Conservation (phyloP, 192 early-diverging fungal species). For the Coemansia sp. region DNA sequence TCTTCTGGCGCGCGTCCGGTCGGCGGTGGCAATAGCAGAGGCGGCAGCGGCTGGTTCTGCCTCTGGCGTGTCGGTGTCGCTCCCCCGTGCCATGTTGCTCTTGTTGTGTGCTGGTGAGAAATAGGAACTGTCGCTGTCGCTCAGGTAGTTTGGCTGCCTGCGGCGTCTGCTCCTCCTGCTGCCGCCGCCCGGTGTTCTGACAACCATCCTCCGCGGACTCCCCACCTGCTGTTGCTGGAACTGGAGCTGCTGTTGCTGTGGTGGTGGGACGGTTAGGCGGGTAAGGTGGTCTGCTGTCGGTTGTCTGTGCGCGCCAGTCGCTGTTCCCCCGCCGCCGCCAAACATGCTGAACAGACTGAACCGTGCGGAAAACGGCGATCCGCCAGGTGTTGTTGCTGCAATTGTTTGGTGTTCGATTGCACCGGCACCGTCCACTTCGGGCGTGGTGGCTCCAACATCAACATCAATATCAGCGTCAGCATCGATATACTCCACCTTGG, state of each 20-base stretch:
- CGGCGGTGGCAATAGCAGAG: not conserved
- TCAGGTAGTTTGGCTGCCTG: conserved; percentile 31
- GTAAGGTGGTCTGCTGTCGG: not conserved
- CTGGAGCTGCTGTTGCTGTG: conserved; percentile 1
- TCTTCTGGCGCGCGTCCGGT: conserved; percentile 7
- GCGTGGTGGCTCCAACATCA: too few relatives aligned
- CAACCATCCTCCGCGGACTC: conserved; percentile 30
- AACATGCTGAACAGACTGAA: conserved; percentile 7
- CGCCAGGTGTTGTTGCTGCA: not conserved
- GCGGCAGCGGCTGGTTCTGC: too few relatives aligned
- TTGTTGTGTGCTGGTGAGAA: conserved; percentile 26
- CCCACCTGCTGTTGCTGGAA: conserved; percentile 11
- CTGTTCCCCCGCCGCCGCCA: not conserved
- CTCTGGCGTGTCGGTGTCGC: not conserved
- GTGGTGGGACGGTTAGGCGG: not conserved
- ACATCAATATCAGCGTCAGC: too few relatives aligned
- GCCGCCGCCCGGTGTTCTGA: not conserved
- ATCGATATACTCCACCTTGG: too few relatives aligned
- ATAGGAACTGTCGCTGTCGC: conserved; percentile 48
- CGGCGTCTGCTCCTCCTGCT: not conserved
- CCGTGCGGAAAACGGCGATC: not conserved
- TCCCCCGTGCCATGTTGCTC: not conserved
- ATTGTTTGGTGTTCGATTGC: not conserved
- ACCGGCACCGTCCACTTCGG: not conserved
- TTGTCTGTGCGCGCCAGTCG: not conserved